Evolutionary conservation across 2,329 filamentous ascomycete genomes (phyloP), one percentile per base, ranked within the genome.

Genomic region (Calonectria leucothoes): DNA sequence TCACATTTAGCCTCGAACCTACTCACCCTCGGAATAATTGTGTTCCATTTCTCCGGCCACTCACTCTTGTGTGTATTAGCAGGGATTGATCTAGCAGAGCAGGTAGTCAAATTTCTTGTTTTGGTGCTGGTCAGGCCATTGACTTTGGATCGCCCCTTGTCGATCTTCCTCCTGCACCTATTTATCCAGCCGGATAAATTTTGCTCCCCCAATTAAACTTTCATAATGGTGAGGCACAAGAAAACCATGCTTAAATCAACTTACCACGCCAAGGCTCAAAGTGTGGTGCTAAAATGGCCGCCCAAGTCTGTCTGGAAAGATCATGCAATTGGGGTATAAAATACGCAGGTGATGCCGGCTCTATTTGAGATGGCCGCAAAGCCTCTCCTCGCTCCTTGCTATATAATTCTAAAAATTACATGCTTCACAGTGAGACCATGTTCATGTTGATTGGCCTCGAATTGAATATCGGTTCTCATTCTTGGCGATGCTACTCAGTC

Each of bases 131-230:
- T 64, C 39, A 48, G 59, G 59, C 59, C 39, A 64, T 33, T n/a
- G 23, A n/a, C 17, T 33, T 37, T 23, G n/a, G 59, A 64, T 48
- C 39, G 27, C 39, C 27, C 59, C n/a, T 17, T 31, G 39, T 15
- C 15, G 25, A 64, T 33, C 55, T 64, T 20, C 25, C 20, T 17
- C 8, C 8, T 20, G 27, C 12, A 3, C 15, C 25, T 48, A 64
- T 48, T 48, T 64, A 42, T 33, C 59, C 59, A 64, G 37, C 42
- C 59, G 59, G 59, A 64, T 42, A 64, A 64, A 64, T 42, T 5
- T 27, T 29, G n/a, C 27, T 61, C 59, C 59, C 37, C 39, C 59
- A 64, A 64, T 64, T 39, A 63, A 12, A 25, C 6, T 14, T 7
- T 14, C n/a, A n/a, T n/a, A 59, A 12, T 12, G 27, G 15, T 12